phyloP scores from a whole-genome alignment of 169 alveolate genomes.

The Miamiensis avidus region DNA sequence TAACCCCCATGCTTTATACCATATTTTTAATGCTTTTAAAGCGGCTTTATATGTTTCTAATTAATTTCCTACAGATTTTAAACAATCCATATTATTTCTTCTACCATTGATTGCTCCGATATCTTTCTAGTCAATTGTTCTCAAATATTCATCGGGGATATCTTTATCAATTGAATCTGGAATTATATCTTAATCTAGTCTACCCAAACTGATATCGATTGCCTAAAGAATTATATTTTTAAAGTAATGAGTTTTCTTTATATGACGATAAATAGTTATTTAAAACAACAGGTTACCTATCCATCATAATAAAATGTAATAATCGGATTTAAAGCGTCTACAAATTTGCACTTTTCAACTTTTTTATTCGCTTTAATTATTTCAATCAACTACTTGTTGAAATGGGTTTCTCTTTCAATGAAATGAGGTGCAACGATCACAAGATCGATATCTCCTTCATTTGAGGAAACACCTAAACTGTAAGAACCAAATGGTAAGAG shows the following conservation, averaged over 20 bases:
- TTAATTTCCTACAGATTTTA: conserved; percentile 58
- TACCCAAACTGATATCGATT: conserved; percentile 70
- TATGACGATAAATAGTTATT: conserved; percentile 69
- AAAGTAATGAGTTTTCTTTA: conserved; percentile 38
- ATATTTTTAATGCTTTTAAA: conserved; percentile 46
- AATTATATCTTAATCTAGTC: conserved; percentile 68
- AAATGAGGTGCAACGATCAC: conserved; percentile 82
- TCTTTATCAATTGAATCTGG: conserved; percentile 39
- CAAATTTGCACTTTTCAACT: conserved; percentile 60
- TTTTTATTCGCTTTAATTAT: conserved; percentile 52
- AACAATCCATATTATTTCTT: conserved; percentile 1
- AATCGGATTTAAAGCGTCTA: conserved; percentile 74
- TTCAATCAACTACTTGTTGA: conserved; percentile 61
- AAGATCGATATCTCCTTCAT: conserved; percentile 83
- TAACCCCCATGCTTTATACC: conserved; percentile 80
- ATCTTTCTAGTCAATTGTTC: conserved; percentile 1
- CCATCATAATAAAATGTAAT: conserved; percentile 69
- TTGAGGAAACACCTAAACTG: conserved; percentile 78
- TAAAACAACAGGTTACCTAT: conserved; percentile 44
- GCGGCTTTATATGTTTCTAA: not conserved
- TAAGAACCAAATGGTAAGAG: conserved; percentile 75
- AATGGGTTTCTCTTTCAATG: conserved; percentile 63
- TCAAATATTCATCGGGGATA: too few relatives aligned
- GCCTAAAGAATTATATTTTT: conserved; percentile 45
- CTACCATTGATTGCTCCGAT: not conserved